These are phyloP conservation scores for Annulohypoxylon nitens DNA, from an alignment of 495 filamentous ascomycete species.

Conservation along the genomic window DNA sequence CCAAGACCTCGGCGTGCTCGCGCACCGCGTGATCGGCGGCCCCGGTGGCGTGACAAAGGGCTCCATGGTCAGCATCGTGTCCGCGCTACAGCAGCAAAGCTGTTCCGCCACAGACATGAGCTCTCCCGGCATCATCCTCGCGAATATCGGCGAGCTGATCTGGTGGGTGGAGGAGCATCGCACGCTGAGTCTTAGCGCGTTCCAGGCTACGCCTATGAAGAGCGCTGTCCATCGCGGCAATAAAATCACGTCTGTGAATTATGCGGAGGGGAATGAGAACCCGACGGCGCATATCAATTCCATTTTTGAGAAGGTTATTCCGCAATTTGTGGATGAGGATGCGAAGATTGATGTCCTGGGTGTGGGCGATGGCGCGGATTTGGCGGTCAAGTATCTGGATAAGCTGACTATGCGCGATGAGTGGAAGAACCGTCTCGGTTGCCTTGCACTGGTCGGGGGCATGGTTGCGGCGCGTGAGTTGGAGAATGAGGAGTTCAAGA, in stretches of 20 bases:
- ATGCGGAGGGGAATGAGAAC: slow-evolving; percentile 66
- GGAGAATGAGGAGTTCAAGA: slow-evolving; percentile 55
- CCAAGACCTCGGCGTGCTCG: slow-evolving; percentile 81
- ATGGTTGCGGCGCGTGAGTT: slow-evolving; percentile 50
- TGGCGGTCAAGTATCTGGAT: slow-evolving; percentile 69
- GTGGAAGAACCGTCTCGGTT: slow-evolving; percentile 54
- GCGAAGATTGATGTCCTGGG: slow-evolving; percentile 75
- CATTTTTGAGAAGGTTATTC: slow-evolving; percentile 73
- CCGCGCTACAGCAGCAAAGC: slow-evolving; percentile 59
- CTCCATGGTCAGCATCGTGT: slow-evolving; percentile 72
- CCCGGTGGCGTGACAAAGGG: slow-evolving; percentile 73
- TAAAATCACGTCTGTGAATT: slow-evolving; percentile 61
- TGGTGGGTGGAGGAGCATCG: slow-evolving; percentile 72
- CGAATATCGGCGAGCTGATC: slow-evolving; percentile 77
- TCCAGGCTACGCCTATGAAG: slow-evolving; percentile 66
- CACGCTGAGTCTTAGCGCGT: slow-evolving; percentile 67
- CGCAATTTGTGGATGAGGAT: slow-evolving; percentile 55
- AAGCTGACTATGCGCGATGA: slow-evolving; percentile 62
- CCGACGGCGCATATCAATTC: slow-evolving; percentile 69
- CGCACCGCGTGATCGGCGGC: slow-evolving; percentile 72
- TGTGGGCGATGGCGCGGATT: slow-evolving; percentile 67
- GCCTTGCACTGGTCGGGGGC: slow-evolving; percentile 59
- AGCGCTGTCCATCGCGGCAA: slow-evolving; percentile 66
- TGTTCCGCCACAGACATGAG: slow-evolving; percentile 48
- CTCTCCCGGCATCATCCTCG: slow-evolving; percentile 70